Base-by-base conservation (phyloP, 192 early-diverging fungal species). In the Backusella liffmaniae region DNA sequence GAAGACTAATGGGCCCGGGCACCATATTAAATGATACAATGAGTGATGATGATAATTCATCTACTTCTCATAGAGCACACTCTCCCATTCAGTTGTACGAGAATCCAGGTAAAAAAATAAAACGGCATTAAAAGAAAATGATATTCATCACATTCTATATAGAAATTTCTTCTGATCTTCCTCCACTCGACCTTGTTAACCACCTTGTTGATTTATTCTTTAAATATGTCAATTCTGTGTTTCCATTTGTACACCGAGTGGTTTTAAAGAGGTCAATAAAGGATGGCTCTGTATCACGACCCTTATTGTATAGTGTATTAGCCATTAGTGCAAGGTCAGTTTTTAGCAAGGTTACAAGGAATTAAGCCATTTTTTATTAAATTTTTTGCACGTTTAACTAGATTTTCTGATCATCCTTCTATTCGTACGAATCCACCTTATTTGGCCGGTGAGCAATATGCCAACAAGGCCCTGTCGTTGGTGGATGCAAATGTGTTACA, bases 151-250 rank as follows among this genome's bases (percentile, higher is more conserved):
- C 29, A 5, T 26, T 2, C 7, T 21, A 59, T 59, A 21, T 51
- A 59, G 44, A 41, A 32, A 35, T 30, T 8, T 66, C 9, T 21
- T 36, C 83, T 62, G 79, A 83, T n/a, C 76, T 81, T 53, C 86
- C 84, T 2, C 67, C 78, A 3, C 75, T 82, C 23, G 88, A 89
- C 15, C 73, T 86, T 51, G 75, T 85, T 2, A 73, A 81, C 9
- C 82, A 85, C 74, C 77, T 88, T 5, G 78, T 83, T 16, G 74
- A 82, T 21, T 77, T 85, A 29, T 89, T 82, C 67, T 88, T 88
- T 56, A 81, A 83, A 68, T 81, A 85, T 26, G 66, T 84, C 35
- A 84, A 86, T 67, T 81, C 74, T 34, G 76, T 85, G 62, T 67
- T 86, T 35, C 80, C 87, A 26, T 81, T 88, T 41, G 77, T 88